These are phyloP conservation scores for Neotropicomus parvogracilis DNA, from an alignment of 1,284 basidiomycete genomes.

Conservation along the genomic window DNA sequence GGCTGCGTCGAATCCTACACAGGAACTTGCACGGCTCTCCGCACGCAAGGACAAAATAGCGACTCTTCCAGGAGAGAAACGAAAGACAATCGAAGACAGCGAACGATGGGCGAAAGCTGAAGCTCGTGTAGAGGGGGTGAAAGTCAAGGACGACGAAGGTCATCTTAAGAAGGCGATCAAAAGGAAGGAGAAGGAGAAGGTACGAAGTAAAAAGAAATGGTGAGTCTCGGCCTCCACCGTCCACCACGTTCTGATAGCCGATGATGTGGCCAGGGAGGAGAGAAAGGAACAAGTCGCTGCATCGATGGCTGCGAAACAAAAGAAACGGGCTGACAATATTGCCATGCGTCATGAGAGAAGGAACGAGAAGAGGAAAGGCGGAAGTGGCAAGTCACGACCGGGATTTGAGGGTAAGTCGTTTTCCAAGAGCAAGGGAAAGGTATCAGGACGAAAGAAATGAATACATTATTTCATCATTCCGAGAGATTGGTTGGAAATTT, in stretches of 20 bases:
- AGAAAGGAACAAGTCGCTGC: slow-evolving; percentile 73
- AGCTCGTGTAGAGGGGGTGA: slow-evolving; percentile 79
- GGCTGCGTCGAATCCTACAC: slow-evolving; percentile 73
- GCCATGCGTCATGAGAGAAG: slow-evolving; percentile 74
- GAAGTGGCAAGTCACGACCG: slow-evolving; percentile 70
- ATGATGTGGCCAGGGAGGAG: slow-evolving; percentile 60
- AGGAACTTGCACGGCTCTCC: slow-evolving; percentile 78
- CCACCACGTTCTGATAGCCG: not conserved
- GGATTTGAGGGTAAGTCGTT: slow-evolving; percentile 82
- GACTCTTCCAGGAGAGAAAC: slow-evolving; percentile 72
- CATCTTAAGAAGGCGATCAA: slow-evolving; percentile 88
- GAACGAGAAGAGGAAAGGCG: slow-evolving; percentile 71
- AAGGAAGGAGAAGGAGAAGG: slow-evolving; percentile 84
- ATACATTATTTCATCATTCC: not conserved
- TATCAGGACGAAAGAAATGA: slow-evolving; percentile 19
- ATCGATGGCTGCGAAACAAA: slow-evolving; percentile 77
- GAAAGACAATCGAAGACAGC: slow-evolving; percentile 70
- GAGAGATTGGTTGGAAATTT: not conserved
- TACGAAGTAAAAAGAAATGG: slow-evolving; percentile 81
- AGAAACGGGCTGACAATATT: slow-evolving; percentile 88
- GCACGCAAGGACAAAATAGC: slow-evolving; percentile 73
- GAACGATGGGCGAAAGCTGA: slow-evolving; percentile 87
- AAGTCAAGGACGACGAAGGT: slow-evolving; percentile 79
- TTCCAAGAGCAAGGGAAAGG: slow-evolving; percentile 41
- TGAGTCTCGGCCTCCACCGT: slow-evolving; percentile 37